Evolutionary conservation across 306 rosid genomes (phyloP), one percentile per base, ranked within the genome.

Genomic region (Castanopsis chinensis): DNA sequence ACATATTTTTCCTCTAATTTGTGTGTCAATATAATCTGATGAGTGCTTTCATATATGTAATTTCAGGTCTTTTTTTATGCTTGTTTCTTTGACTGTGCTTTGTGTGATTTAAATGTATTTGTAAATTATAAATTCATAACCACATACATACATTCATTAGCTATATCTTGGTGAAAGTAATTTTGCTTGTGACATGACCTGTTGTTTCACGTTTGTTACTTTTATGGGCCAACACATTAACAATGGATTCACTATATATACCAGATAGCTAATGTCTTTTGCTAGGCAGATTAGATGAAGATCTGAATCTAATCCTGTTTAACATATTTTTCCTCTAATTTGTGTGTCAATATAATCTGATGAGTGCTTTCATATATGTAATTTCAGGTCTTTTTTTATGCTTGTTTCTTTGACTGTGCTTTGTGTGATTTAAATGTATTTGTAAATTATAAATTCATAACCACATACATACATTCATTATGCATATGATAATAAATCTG

Each of bases 281-380:
- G 18, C 55, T 14, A 25, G 35, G n/a, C 32, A 9, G 45, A 79
- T 72, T 64, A 49, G 13, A 33, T 52, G 32, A 75, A 53, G 69
- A 73, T 67, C 73, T 77, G 77, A 27, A 77, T 67, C 32, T 30
- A 52, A 37, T 73, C 49, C 70, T n/a, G 81, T 57, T 72, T 28
- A 76, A 23, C 60, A 79, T 52, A 25, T 21, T 72, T 64, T 55
- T 53, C 19, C 71, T 20, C 5, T 77, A 25, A 65, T 32, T 65
- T 63, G 19, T 6, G n/a, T 32, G 49, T 5, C 35, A 32, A 65
- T 32, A 32, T 65, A 17, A 30, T 65, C 21, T 32, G 20, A 65
- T 17, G 9, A 65, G 49, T 67, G 25, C n/a, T 18, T 67, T 67
- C 72, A 3, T 28, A 61, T 27, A 11, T 32, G 27, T 67, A 7